Percentiles rank a stretch among this genome's conserved stretches.
phyloP scores from a whole-genome alignment of 805 yeast species.

The Nakazawaea holstii region DNA sequence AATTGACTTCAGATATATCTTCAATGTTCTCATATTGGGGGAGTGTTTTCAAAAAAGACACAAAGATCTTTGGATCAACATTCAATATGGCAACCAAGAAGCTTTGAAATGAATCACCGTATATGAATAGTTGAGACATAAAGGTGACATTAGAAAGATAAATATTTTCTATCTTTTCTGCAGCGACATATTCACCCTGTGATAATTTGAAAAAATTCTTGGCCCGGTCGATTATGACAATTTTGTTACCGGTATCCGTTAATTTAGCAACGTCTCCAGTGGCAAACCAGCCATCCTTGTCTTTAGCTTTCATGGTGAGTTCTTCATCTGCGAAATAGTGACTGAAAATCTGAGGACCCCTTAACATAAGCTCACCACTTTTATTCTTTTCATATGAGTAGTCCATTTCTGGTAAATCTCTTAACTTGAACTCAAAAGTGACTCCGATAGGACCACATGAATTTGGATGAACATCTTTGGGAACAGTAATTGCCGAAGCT shows the following conservation, averaged over 20 bases:
- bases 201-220: conserved; percentile 58
- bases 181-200: conserved; percentile 32
- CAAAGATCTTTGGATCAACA: conserved; percentile 37
- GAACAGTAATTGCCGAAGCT: conserved; percentile 36
- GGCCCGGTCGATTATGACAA: conserved; percentile 51
- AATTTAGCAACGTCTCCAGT: conserved; percentile 52
- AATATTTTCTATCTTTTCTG: conserved; percentile 42
- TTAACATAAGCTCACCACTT: conserved; percentile 49
- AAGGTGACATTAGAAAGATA: conserved; percentile 47
- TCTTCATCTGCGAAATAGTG: conserved; percentile 43
- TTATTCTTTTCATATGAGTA: conserved; percentile 26
- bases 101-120: conserved; percentile 57
- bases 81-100: conserved; percentile 60
- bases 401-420: conserved; percentile 46
- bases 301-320: conserved; percentile 40
- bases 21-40: not conserved
- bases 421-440: conserved; percentile 48
- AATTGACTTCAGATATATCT: not conserved
- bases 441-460: conserved; percentile 45
- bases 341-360: conserved; percentile 51
- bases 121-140: conserved; percentile 50
- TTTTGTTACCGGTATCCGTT: conserved; percentile 32
- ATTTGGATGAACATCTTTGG: conserved; percentile 31
- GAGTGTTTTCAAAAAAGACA: not conserved
- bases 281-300: conserved; percentile 47